Evolutionary conservation across 495 filamentous ascomycete genomes (phyloP).

Genomic region (Chaetomium tenue): DNA sequence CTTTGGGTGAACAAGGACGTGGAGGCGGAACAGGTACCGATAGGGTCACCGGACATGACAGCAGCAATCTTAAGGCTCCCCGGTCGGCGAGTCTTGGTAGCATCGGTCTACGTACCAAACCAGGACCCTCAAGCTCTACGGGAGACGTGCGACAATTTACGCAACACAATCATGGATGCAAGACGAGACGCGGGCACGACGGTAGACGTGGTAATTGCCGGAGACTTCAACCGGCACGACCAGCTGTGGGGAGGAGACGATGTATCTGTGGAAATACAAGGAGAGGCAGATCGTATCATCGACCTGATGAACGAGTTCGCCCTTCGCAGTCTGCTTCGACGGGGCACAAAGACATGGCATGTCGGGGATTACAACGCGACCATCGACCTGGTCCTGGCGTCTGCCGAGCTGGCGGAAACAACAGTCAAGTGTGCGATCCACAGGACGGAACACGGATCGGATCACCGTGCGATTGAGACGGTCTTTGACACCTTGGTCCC

Average conservation of each 20-base stretch:
- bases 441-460: slow-evolving; percentile 16
- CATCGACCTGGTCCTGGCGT: slow-evolving; percentile 20
- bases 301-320: slow-evolving; percentile 9
- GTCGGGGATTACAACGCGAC: slow-evolving; percentile 5
- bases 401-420: slow-evolving; percentile 10
- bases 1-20: slow-evolving; percentile 6
- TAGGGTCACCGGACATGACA: slow-evolving; percentile 2
- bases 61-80: slow-evolving; percentile 9
- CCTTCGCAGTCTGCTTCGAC: slow-evolving; percentile 11
- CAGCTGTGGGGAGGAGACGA: slow-evolving; percentile 12
- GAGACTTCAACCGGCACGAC: slow-evolving; percentile 20
- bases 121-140: background rate
- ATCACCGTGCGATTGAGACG: slow-evolving; percentile 21
- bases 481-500: background rate
- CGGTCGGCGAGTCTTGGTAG: slow-evolving; percentile 8
- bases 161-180: background rate
- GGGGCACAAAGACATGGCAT: slow-evolving; percentile 18
- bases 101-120: slow-evolving; percentile 19
- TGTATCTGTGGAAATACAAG: background rate
- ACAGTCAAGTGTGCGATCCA: slow-evolving; percentile 16
- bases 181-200: slow-evolving; percentile 10
- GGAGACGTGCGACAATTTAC: background rate
- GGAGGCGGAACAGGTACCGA: slow-evolving; percentile 1
- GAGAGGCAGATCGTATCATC: slow-evolving; percentile 5
- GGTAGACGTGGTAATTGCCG: slow-evolving; percentile 14